Base-by-base conservation (phyloP, 2,329 filamentous ascomycete species). In the Penicillium sp. region DNA sequence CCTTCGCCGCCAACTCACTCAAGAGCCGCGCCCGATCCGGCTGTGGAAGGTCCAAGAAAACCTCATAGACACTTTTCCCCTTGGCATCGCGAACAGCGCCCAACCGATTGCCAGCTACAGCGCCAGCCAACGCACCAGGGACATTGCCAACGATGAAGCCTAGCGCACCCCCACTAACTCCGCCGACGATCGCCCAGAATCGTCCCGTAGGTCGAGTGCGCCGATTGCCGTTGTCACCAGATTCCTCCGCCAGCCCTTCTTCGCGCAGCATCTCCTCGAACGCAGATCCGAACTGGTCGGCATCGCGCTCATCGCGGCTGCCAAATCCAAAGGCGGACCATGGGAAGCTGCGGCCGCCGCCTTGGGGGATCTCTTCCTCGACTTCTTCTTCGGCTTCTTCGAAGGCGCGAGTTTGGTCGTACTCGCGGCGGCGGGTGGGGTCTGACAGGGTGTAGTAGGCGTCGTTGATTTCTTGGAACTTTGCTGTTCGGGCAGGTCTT, bases 111-210 rank as follows among this genome's bases (percentile, higher is more conserved):
- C 95, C 95, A 0, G 93, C 94, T 2, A 97, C 93, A 2, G 91
- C 92, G 2, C 95, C 95, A 0, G 94, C 94, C 39, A 98, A 76
- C 70, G 94, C 84, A 0, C 95, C 95, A 0, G 94, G 91, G 50
- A 97, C 86, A 73, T 98, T 98, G 31, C 89, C 95, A 27, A 98
- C 85, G 66, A 99, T 99, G 75, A 98, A 98, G 0, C 95, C 95
- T 74, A 99, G 84, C 2, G 92, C 91, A 13, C 89, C 94, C 35
- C 95, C 95, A 71, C 91, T 95, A 41, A 94, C 76, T 1, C 92
- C 92, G 3, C 95, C 95, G 0, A 97, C 73, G 63, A 97, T 76
- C 57, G 87, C 84, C 94, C 95, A 99, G 76, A 99, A 96, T 67
- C 87, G 87, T 61, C 85, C 82, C 2, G 87, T 94, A 1, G 84